Base-by-base conservation (phyloP, 257 asterid genomes). In the Jaltomata sinuosa region DNA sequence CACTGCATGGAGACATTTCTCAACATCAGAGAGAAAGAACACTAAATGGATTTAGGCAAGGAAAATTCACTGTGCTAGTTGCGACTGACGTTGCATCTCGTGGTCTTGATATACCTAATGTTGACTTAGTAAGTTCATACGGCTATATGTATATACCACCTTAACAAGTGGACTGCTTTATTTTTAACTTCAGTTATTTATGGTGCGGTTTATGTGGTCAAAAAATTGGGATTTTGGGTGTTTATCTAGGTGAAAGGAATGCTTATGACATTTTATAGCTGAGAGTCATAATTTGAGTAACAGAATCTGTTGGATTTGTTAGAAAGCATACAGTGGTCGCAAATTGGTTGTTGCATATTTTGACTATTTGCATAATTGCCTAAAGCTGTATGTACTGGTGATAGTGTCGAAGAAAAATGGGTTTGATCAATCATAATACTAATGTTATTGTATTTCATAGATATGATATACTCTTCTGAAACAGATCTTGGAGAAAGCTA, bases 1-100 rank as follows among this genome's bases (percentile, higher is more conserved):
- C 99, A n/a, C 90, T 95, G 85, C 99, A 95, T 53, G 98, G 99
- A 1, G 99, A 95, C 89, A 95, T 95, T 86, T 95, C 99, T 88
- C 99, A 95, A 81, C 98, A 95, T 91, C 99, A 95, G 89, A 93
- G 99, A 84, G 98, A 95, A 87, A 92, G 98, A 91, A 94, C 99
- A 6, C 84, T 95, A 79, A 95, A 95, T 87, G 97, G 94, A 83
- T 95, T 94, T 85, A 91, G 99, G 85, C 99, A 93, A 87, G 99
- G 98, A 64, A 94, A 92, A 86, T 95, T 94, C 85, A 94, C 97
- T 5, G 99, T 92, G 67, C 97, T 95, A 29, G 98, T 95, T 84
- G 99, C 99, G 27, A 95, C 99, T 79, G 99, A 95, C 88, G 99
- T 95, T 84, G 99, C 99, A 16, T 89, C 99, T 83, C 98, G 97